Percentiles rank a stretch among this genome's conserved stretches.
Evolutionary conservation across 2,329 filamentous ascomycete species (phyloP).

Genomic region (Phoma sp.): DNA sequence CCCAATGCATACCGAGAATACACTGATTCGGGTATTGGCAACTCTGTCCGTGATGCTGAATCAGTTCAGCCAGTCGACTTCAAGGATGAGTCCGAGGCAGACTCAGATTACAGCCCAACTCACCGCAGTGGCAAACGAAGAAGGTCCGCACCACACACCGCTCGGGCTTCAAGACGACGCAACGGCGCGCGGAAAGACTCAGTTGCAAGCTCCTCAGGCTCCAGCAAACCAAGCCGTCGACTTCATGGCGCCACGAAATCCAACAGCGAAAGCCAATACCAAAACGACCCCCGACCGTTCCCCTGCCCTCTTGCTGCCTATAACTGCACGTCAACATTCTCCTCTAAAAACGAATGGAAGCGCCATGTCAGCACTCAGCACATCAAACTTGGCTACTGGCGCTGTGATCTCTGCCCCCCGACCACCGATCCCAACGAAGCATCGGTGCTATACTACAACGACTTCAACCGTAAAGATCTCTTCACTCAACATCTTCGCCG

Average conservation of each 20-base stretch:
- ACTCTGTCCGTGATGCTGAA: conserved; percentile 45
- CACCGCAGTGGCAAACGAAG: conserved; percentile 30
- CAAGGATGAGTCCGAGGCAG: conserved; percentile 40
- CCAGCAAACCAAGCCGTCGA: conserved; percentile 29
- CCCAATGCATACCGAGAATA: conserved; percentile 23
- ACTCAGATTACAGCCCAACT: conserved; percentile 47
- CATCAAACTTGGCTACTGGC: conserved; percentile 75
- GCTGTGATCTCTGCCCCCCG: conserved; percentile 71
- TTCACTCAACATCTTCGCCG: conserved; percentile 88
- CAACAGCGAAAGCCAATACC: conserved; percentile 16
- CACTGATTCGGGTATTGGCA: conserved; percentile 37
- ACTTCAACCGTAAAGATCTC: conserved; percentile 91
- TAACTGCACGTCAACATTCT: conserved; percentile 76
- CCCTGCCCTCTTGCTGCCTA: conserved; percentile 81
- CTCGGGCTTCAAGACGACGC: conserved; percentile 28
- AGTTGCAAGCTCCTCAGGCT: conserved; percentile 12
- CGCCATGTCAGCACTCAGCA: conserved; percentile 85
- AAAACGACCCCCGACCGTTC: conserved; percentile 62
- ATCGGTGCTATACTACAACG: conserved; percentile 55
- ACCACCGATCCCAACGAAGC: conserved; percentile 43
- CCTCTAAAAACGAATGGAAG: conserved; percentile 94
- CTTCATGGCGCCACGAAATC: conserved; percentile 20
- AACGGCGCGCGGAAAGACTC: conserved; percentile 33
- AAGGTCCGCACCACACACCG: conserved; percentile 37
- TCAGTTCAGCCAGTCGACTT: conserved; percentile 44